Percentiles rank a stretch among this genome's conserved stretches.
Evolutionary conservation across 257 asterid species (phyloP).

Genomic region (Gentiana macrophylla): DNA sequence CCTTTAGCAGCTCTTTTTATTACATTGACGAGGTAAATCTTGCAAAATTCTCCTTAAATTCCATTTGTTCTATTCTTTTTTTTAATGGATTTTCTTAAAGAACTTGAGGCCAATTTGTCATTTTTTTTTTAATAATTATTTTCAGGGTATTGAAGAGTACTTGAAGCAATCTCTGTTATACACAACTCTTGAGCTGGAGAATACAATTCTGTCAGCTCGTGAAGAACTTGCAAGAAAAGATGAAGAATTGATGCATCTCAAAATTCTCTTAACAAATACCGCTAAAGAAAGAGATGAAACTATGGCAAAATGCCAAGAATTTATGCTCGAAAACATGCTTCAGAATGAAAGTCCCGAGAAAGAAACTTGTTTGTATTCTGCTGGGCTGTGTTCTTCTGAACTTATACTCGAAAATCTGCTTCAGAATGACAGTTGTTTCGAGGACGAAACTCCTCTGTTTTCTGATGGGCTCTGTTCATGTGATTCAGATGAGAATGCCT

Average conservation of each 20-base stretch:
- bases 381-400: too few species aligned
- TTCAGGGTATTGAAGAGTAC: constrained; percentile 57
- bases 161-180: constrained; percentile 64
- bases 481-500: constrained; percentile 39
- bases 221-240: constrained; percentile 83
- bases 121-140: neutral
- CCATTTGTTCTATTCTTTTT: neutral
- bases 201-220: constrained; percentile 51
- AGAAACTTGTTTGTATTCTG: constrained; percentile 10
- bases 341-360: constrained; percentile 23
- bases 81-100: neutral
- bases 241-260: constrained; percentile 69
- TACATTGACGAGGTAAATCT: constrained; percentile 58
- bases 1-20: constrained; percentile 65
- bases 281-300: constrained; percentile 67
- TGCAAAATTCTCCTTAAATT: neutral
- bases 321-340: constrained; percentile 39
- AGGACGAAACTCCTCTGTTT: constrained; percentile 30
- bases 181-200: constrained; percentile 73
- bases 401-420: constrained; percentile 9
- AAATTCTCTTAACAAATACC: constrained; percentile 34
- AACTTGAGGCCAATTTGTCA: constrained; percentile 5
- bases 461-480: constrained; percentile 27
- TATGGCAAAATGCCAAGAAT: constrained; percentile 32
- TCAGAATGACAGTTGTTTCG: constrained; percentile 45